Evolutionary conservation across 306 rosid genomes (phyloP), one percentile per base, ranked within the genome.

Genomic region (Prosopis cineraria): DNA sequence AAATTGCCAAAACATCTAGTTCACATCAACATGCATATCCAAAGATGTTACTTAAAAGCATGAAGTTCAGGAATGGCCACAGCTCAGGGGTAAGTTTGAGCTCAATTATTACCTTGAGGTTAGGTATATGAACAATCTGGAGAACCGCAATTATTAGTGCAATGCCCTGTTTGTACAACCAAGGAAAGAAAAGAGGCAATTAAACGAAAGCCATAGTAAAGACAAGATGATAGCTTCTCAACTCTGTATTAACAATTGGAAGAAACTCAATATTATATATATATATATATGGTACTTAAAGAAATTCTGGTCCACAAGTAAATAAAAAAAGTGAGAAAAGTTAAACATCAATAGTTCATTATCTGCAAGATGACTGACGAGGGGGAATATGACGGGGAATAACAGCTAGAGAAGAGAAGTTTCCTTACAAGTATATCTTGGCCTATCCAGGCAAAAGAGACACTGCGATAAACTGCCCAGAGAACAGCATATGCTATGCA

Each of bases 361-460:
- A 27, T n/a, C 70, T 62, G 65, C 33, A 44, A 43, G 36, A 69
- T 12, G 73, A 39, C 14, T 9, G 39, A 53, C 13, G 19, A n/a
- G 30, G 73, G 55, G 72, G 31, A 33, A 69, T 17, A 20, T 3
- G 41, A 13, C 0, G 13, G 66, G n/a, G 19, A 17, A 78, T 64
- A 24, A 24, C 29, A 50, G 60, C 14, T 62, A 76, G 12, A 47
- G 68, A 66, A 55, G 43, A 34, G 48, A 20, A 1, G 11, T 56
- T 34, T 68, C 76, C 96, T 89, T 89, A 96, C 98, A 70, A 96
- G 93, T 75, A 93, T 87, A 82, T 96, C 98, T 91, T 96, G 99
- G 78, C 99, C 97, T 27, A 96, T 96, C 99, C 98, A 96, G 75
- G 93, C 96, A 70, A 87, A 91, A 66, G 93, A 89, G 53, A 70